Percentiles rank a stretch among this genome's conserved stretches.
These are phyloP conservation scores for Phlebopus sp. DNA, from an alignment of 1,284 basidiomycete genomes.

Conservation along the genomic window DNA sequence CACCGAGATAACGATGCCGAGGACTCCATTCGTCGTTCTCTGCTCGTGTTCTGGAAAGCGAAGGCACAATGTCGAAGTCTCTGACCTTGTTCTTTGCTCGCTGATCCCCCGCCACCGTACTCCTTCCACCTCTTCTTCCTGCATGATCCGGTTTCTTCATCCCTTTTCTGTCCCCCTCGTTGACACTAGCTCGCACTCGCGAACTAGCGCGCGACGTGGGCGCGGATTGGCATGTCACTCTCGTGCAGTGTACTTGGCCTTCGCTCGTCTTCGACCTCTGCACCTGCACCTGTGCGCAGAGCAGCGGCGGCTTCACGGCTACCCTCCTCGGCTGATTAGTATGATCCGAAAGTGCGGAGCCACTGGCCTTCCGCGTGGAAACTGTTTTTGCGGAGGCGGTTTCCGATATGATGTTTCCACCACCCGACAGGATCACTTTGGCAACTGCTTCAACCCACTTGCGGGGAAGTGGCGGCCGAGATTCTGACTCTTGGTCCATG, in stretches of 20 bases:
- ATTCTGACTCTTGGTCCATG: constrained; percentile 13
- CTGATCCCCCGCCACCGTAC: constrained; percentile 4
- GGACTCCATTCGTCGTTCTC: constrained; percentile 41
- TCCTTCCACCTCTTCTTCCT: constrained; percentile 12
- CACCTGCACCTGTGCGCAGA: constrained; percentile 40
- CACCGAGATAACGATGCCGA: constrained; percentile 21
- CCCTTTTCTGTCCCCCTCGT: constrained; percentile 10
- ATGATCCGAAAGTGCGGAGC: constrained; percentile 37
- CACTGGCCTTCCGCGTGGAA: constrained; percentile 23
- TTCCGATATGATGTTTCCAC: constrained; percentile 32
- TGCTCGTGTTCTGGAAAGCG: constrained; percentile 37
- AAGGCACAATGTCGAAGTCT: constrained; percentile 35
- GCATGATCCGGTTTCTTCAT: not conserved
- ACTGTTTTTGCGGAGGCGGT: constrained; percentile 21
- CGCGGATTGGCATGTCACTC: constrained; percentile 63
- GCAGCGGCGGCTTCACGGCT: constrained; percentile 34
- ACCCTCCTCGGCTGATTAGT: constrained; percentile 32
- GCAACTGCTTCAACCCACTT: constrained; percentile 66
- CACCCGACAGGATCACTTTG: constrained; percentile 53
- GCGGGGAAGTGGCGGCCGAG: constrained; percentile 46
- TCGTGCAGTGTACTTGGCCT: constrained; percentile 48
- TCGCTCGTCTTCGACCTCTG: constrained; percentile 39
- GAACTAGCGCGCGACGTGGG: constrained; percentile 50
- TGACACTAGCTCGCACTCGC: constrained; percentile 29
- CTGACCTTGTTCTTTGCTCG: constrained; percentile 21